Percentiles rank a stretch among this genome's conserved stretches.
phyloP scores from a whole-genome alignment of 192 early-diverging fungal species.

The Umbelopsis ramanniana region DNA sequence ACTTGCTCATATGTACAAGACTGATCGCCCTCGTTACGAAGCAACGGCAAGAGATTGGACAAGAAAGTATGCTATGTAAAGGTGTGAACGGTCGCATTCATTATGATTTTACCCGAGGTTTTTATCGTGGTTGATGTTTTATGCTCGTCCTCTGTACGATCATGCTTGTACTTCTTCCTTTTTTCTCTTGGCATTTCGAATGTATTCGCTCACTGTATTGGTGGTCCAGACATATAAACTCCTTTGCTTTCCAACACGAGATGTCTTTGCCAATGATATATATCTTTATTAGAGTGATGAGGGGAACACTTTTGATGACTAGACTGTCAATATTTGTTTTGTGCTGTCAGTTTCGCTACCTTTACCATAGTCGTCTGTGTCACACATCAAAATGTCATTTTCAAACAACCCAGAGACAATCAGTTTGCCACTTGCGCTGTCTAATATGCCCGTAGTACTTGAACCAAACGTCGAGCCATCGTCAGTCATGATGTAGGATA shows the following conservation, averaged over 20 bases:
- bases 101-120: constrained; percentile 9
- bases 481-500: constrained; percentile 21
- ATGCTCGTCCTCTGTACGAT: constrained; percentile 10
- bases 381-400: constrained; percentile 23
- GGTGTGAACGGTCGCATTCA: constrained; percentile 10
- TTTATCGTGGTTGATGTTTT: constrained; percentile 18
- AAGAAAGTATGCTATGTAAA: constrained; percentile 76
- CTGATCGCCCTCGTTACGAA: constrained; percentile 87
- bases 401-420: constrained; percentile 28
- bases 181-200: constrained; percentile 21
- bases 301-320: neutral
- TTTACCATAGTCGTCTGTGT: neutral
- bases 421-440: constrained; percentile 16
- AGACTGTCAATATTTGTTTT: too few species aligned
- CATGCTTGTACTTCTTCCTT: constrained; percentile 25
- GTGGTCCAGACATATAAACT: constrained; percentile 22
- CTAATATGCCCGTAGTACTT: constrained; percentile 23
- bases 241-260: constrained; percentile 17
- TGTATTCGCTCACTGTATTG: neutral
- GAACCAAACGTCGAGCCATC: constrained; percentile 22
- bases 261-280: neutral
- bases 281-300: neutral
- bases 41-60: constrained; percentile 94
- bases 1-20: constrained; percentile 98
- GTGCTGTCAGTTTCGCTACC: neutral